phyloP scores from a whole-genome alignment of 2,329 filamentous ascomycete genomes.

The Fusarium irregulare region DNA sequence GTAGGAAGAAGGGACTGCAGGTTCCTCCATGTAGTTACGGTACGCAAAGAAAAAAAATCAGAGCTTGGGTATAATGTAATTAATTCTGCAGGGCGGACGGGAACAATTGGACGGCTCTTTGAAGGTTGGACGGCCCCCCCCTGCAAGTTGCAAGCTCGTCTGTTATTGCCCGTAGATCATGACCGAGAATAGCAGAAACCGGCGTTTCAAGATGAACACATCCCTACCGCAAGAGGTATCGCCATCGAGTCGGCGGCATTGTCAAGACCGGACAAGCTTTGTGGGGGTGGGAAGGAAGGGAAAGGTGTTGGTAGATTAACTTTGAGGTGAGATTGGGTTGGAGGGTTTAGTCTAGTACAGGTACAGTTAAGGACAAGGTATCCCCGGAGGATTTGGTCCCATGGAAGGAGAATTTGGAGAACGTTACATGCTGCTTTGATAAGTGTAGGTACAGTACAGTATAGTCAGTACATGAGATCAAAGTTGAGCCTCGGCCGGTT shows the following conservation, averaged over 20 bases:
- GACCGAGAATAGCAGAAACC: conserved; percentile 42
- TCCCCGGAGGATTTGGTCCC: conserved; percentile 20
- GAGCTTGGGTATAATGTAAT: background rate
- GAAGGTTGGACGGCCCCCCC: background rate
- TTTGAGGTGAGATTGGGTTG: conserved; percentile 26
- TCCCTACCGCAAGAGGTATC: conserved; percentile 47
- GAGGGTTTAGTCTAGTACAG: conserved; percentile 10
- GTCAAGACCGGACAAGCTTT: conserved; percentile 56
- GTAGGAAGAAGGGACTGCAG: background rate
- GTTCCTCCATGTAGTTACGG: background rate
- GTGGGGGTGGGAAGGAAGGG: conserved; percentile 42
- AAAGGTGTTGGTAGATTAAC: conserved; percentile 33
- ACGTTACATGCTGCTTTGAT: background rate
- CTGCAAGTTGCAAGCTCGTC: conserved; percentile 4
- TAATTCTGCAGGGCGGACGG: conserved; percentile 5
- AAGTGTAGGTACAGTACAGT: background rate
- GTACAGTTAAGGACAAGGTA: background rate
- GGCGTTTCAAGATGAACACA: conserved; percentile 51
- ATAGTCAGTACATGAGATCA: background rate
- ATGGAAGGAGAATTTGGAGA: background rate
- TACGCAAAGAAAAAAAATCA: background rate
- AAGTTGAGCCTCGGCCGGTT: conserved; percentile 21
- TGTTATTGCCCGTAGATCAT: conserved; percentile 42
- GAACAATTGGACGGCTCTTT: conserved; percentile 10
- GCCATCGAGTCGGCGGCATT: conserved; percentile 44